phyloP scores from a whole-genome alignment of 257 asterid genomes.

The Forsythia suspensa region DNA sequence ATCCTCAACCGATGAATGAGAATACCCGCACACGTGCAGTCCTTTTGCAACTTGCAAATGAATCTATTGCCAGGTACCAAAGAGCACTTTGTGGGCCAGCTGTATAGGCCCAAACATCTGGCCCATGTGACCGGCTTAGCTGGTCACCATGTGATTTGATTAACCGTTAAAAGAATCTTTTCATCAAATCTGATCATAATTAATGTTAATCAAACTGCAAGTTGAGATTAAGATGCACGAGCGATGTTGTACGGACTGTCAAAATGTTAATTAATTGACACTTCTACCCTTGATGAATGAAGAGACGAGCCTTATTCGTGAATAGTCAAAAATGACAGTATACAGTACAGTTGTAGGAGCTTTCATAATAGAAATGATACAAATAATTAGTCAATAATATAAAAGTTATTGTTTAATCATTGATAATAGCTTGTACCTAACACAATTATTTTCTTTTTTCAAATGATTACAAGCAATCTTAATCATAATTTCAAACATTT shows the following conservation, averaged over 20 bases:
- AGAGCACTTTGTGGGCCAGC: constrained; percentile 23
- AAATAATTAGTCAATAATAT: background rate
- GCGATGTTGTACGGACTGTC: background rate
- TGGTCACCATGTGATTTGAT: constrained; percentile 34
- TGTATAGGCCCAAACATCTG: constrained; percentile 24
- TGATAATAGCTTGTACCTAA: background rate
- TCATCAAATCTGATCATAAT: background rate
- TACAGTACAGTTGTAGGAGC: background rate
- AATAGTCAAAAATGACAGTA: constrained; percentile 13
- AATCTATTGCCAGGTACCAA: constrained; percentile 21
- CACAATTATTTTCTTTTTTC: constrained; percentile 19
- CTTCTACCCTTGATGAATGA: background rate
- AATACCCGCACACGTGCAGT: background rate
- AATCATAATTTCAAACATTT: background rate
- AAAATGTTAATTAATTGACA: background rate
- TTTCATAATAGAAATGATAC: background rate
- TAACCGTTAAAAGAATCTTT: constrained; percentile 26
- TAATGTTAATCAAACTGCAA: constrained; percentile 13
- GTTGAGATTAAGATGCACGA: background rate
- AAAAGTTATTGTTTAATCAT: background rate
- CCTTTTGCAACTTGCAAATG: constrained; percentile 23
- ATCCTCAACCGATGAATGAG: background rate
- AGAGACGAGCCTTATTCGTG: background rate
- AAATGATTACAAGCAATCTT: constrained; percentile 16
- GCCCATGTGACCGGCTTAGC: constrained; percentile 43